These are phyloP conservation scores for Naganishia onofrii DNA, from an alignment of 768 basidiomycete genomes.

Conservation along the genomic window DNA sequence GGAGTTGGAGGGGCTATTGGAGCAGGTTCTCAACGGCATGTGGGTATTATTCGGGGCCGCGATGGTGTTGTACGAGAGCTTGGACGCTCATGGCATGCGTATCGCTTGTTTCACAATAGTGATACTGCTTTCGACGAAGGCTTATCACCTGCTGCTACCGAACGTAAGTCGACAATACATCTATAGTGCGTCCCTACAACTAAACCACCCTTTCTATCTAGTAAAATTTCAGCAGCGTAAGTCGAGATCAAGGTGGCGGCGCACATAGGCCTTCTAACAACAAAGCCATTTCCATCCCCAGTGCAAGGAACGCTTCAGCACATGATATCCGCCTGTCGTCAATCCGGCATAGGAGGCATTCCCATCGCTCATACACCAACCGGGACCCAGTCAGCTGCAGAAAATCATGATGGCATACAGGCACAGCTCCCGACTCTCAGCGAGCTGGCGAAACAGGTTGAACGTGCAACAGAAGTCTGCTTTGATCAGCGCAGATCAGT, in stretches of 20 bases:
- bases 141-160: conserved; percentile 6
- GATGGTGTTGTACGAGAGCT: too few relatives aligned
- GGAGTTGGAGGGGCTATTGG: conserved; percentile 13
- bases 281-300: neutral
- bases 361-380: neutral
- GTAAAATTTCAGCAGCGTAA: conserved; percentile 26
- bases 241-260: neutral
- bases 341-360: conserved; percentile 21
- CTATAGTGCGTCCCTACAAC: neutral
- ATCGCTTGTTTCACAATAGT: neutral
- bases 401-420: neutral
- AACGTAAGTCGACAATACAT: neutral
- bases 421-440: conserved; percentile 14
- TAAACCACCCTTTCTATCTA: neutral
- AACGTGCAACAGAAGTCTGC: conserved; percentile 15
- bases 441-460: conserved; percentile 18
- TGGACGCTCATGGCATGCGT: neutral
- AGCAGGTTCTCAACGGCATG: conserved; percentile 23
- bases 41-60: neutral
- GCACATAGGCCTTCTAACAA: neutral
- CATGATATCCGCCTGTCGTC: conserved; percentile 6
- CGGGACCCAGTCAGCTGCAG: neutral
- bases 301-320: conserved; percentile 16
- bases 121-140: conserved; percentile 14
- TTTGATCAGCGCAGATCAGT: conserved; percentile 16